Evolutionary conservation across 805 yeast species (phyloP).

Genomic region (Torulaspora quercuum): DNA sequence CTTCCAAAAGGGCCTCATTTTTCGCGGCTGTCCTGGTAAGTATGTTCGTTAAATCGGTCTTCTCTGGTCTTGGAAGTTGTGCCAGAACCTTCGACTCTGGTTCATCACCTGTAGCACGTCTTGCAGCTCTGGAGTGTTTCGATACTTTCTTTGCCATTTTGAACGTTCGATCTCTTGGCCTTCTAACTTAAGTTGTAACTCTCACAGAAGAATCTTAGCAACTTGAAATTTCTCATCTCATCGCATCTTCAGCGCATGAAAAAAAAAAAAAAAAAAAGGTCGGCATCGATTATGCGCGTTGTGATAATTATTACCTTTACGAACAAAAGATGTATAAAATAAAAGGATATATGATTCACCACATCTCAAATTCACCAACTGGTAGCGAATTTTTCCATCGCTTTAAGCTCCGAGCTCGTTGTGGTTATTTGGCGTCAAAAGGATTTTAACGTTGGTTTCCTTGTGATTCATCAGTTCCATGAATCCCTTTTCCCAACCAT

Average conservation of each 20-base stretch:
- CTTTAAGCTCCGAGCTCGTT: conserved; percentile 28
- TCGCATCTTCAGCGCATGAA: conserved; percentile 1
- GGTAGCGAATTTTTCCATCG: no score
- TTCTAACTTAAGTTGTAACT: no score
- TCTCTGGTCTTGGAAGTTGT: conserved; percentile 55
- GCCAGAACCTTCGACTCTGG: conserved; percentile 50
- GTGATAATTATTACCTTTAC: no score
- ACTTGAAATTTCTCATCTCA: no score
- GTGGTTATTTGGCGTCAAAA: conserved; percentile 48
- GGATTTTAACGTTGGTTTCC: conserved; percentile 52
- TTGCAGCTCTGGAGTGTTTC: conserved; percentile 73
- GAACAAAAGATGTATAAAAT: no score
- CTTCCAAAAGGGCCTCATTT: conserved; percentile 58
- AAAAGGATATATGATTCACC: not conserved
- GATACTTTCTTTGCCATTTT: conserved; percentile 43
- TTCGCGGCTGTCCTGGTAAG: conserved; percentile 64
- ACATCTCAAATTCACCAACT: not conserved
- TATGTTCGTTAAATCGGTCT: conserved; percentile 57
- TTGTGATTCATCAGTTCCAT: conserved; percentile 49
- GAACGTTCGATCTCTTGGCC: no score
- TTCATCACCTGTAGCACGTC: conserved; percentile 53
- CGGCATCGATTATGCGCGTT: no score
- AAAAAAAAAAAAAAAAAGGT: not conserved
- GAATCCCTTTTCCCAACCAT: conserved; percentile 54
- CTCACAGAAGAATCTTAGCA: no score